Evolutionary conservation across 441 rosid species (phyloP), one percentile per base, ranked within the genome.

Genomic region (Aleurites moluccanus): DNA sequence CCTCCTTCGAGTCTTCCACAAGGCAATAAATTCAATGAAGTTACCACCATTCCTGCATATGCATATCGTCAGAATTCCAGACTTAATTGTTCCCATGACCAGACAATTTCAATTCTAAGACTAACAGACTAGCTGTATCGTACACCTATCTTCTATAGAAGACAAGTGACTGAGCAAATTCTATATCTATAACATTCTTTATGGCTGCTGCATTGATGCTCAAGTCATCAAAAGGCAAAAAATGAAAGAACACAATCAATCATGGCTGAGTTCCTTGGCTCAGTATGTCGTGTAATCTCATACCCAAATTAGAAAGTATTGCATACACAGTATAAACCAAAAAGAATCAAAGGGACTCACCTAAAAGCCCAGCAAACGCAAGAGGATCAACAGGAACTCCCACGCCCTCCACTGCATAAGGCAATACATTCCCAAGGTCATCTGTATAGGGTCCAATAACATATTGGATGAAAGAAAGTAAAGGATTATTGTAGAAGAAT

Each of bases 1-100:
- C 98, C 98, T 47, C 98, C 98, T 86, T 91, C 96, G 0, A 94
- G 98, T 64, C 96, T 89, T 67, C 97, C 98, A 28, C 98, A 94
- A 0, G 98, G 98, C 78, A 94, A 82, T 59, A 94, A 79, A 87
- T 94, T 94, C 81, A 91, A 77, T 33, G 98, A 92, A 52, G 97
- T 91, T 45, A 91, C 97, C 73, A 91, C 98, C 98, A 91, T 94
- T 75, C 97, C 97, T 94, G 86, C 72, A 77, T 2, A 67, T 64
- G 53, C 62, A 71, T 23, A 7, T 0, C 20, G 62, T 73, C 33
- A 72, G 7, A 57, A 59, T 33, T 73, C 35, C 52, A 16, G 63
- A 57, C 33, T 42, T 10, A 10, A 44, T 44, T 14, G 3, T 38
- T 44, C 47, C 47, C 14, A 44, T 44, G 47, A 44, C 47, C 14